phyloP scores from a whole-genome alignment of 2,329 filamentous ascomycete species.

The Neonectria hederae region DNA sequence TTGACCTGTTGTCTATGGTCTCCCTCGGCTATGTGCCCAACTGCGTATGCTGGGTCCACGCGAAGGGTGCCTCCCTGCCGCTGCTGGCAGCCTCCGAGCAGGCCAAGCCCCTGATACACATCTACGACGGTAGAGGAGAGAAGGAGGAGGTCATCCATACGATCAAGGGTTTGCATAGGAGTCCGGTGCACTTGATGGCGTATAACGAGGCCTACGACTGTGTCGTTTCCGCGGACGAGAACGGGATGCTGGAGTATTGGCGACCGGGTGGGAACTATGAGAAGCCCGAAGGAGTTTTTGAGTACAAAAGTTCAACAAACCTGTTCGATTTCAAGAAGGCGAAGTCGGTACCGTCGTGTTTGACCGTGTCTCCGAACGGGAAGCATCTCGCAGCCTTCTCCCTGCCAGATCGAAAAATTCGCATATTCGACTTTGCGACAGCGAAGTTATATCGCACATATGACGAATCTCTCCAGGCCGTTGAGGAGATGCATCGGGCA shows the following conservation, averaged over 20 bases:
- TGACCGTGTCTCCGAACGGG: constrained; percentile 87
- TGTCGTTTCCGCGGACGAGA: constrained; percentile 87
- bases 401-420: constrained; percentile 90
- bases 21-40: constrained; percentile 79
- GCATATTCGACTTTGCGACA: constrained; percentile 90
- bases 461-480: constrained; percentile 89
- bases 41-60: constrained; percentile 92
- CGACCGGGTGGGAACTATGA: constrained; percentile 81
- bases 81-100: constrained; percentile 85
- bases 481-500: constrained; percentile 96
- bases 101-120: constrained; percentile 74
- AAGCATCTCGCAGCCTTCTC: constrained; percentile 89
- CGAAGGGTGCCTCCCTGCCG: constrained; percentile 85
- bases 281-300: constrained; percentile 91
- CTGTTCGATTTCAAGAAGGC: constrained; percentile 98
- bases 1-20: constrained; percentile 86
- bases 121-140: constrained; percentile 92
- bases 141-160: constrained; percentile 79
- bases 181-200: constrained; percentile 82
- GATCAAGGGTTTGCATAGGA: constrained; percentile 81
- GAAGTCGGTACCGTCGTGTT: constrained; percentile 82
- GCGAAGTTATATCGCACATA: constrained; percentile 92
- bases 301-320: constrained; percentile 92
- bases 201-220: constrained; percentile 93
- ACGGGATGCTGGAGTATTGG: constrained; percentile 98